Evolutionary conservation across 441 rosid species (phyloP), one percentile per base, ranked within the genome.

Genomic region (Viola pubescens): DNA sequence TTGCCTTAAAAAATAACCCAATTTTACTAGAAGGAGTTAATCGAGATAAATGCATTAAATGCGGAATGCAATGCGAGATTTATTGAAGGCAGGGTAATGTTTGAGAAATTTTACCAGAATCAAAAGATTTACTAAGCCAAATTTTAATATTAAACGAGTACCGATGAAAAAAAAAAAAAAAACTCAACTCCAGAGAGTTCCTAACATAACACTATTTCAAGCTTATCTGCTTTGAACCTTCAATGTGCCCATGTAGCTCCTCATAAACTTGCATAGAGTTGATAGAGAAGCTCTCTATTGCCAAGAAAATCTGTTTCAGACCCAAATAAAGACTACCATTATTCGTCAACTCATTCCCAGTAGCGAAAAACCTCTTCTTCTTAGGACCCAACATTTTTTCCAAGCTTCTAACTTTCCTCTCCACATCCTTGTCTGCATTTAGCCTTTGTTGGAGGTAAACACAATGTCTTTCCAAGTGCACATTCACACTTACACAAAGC

Each of bases 201-300:
- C 3, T 26, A 26, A 26, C 3, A 26, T 26, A 26, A 26, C 3
- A 26, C 34, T 2, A 26, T 26, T 26, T 26, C 34, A 26, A 26
- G 34, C 3, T 26, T 1, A 26, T 26, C 45, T 54, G 58, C 45
- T 19, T 51, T 61, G 12, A 26, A 26, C 34, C 83, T 62, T 81
- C 78, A 11, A 77, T 56, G 11, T 88, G 86, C 45, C 57, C 63
- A 73, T 81, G 76, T 46, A 92, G 86, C 72, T 84, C 95, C 68
- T 78, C 88, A 5, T 84, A 92, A 56, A 76, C 79, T 72, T 79
- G 74, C 65, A 77, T 37, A 19, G 78, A 80, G 54, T 83, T 74
- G 4, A 74, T 80, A 13, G 82, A 77, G 66, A 89, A 89, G 64
- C 73, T 86, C 78, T 89, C 95, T 75, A 92, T 76, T 34, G 92